Evolutionary conservation across 2,329 filamentous ascomycete genomes (phyloP).

Genomic region (Coleophoma eucalyptorum): DNA sequence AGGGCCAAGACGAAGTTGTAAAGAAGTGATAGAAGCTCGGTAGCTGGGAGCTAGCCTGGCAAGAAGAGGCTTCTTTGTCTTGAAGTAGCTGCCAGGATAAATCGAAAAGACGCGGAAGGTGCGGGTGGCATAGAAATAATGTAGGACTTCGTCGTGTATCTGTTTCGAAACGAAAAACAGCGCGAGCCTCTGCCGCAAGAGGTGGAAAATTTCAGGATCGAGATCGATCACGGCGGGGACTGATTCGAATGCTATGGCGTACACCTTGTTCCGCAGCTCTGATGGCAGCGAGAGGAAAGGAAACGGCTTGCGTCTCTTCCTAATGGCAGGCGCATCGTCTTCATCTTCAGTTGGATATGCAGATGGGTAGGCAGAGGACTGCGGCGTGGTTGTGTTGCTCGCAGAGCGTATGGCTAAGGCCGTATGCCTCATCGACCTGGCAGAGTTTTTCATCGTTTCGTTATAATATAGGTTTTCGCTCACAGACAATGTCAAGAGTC

Average conservation of each 20-base stretch:
- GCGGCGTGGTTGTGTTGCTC: slow-evolving; percentile 6
- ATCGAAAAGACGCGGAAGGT: slow-evolving; percentile 65
- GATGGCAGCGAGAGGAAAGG: slow-evolving; percentile 64
- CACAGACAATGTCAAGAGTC: background rate
- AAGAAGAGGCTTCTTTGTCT: slow-evolving; percentile 69
- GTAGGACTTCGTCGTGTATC: slow-evolving; percentile 59
- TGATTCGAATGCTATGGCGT: slow-evolving; percentile 56
- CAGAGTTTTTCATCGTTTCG: background rate
- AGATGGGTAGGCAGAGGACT: slow-evolving; percentile 15
- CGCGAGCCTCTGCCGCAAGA: slow-evolving; percentile 53
- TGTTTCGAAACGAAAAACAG: slow-evolving; percentile 58
- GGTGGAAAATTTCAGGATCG: slow-evolving; percentile 60
- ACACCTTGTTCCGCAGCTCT: slow-evolving; percentile 68
- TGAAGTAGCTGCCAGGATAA: slow-evolving; percentile 61
- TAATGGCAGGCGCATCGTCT: slow-evolving; percentile 7
- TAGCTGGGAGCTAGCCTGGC: slow-evolving; percentile 60
- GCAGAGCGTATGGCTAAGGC: background rate
- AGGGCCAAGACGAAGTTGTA: slow-evolving; percentile 70
- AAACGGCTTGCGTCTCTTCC: slow-evolving; percentile 41
- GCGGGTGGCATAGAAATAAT: slow-evolving; percentile 61
- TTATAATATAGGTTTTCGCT: background rate
- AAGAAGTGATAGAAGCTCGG: slow-evolving; percentile 53
- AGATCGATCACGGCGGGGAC: slow-evolving; percentile 58
- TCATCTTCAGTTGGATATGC: slow-evolving; percentile 22
- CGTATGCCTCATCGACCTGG: background rate